phyloP scores from a whole-genome alignment of 2,329 filamentous ascomycete genomes.

The Beauveria asiatica region DNA sequence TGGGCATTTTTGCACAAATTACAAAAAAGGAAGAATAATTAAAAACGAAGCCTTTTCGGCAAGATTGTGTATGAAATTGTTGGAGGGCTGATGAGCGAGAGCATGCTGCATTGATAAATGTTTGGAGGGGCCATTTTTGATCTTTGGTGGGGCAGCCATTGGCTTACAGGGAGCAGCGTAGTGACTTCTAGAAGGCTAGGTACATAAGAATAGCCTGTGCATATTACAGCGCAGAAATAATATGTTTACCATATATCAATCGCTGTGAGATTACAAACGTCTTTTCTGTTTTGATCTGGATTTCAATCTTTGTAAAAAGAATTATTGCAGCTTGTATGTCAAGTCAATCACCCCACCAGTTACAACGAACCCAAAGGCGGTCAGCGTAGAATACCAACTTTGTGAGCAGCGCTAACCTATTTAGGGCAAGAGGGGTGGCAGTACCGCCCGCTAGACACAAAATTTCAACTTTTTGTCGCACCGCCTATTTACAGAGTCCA shows the following conservation, averaged over 20 bases:
- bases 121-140: conserved; percentile 12
- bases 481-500: neutral
- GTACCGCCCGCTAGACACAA: conserved; percentile 18
- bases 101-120: conserved; percentile 1
- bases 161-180: neutral
- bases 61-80: conserved; percentile 9
- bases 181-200: conserved; percentile 8
- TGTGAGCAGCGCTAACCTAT: conserved; percentile 19
- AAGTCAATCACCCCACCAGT: neutral
- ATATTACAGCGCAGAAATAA: neutral
- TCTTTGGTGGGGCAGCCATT: conserved; percentile 5
- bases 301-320: neutral
- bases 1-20: conserved; percentile 49
- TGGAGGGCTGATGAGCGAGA: neutral
- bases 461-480: conserved; percentile 15
- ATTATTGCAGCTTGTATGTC: neutral
- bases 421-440: conserved; percentile 27
- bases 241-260: too few species aligned
- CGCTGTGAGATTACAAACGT: too few species aligned
- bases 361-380: conserved; percentile 20
- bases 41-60: neutral
- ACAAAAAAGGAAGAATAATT: conserved; percentile 5
- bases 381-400: conserved; percentile 16
- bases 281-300: too few species aligned
- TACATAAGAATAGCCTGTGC: neutral